Base-by-base conservation (phyloP, 352 stramenopile species). In the Pythium volutum region DNA sequence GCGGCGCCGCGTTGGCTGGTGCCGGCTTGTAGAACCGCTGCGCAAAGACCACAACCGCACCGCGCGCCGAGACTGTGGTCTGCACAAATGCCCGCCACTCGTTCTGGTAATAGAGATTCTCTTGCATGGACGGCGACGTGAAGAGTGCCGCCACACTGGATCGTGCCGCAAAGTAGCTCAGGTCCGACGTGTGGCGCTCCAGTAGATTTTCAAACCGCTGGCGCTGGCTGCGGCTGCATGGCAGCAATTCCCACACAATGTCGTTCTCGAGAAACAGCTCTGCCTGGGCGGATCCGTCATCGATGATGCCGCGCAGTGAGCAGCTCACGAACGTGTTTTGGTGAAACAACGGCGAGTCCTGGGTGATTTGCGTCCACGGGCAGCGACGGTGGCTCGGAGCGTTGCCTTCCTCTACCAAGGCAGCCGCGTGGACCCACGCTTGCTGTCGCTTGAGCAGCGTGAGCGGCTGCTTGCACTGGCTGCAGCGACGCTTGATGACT, bases 181-280 rank as follows among this genome's bases (percentile, higher is more conserved):
- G 51, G 31, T 89, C 75, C 6, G 73, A 64, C 1, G 74, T 71
- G 16, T 82, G 75, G 2, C 58, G 59, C n/a, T 51, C 64, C 22
- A 89, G 23, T 16, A 83, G 69, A 2, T 82, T 65, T 33, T 84
- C 67, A 55, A 89, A 88, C 14, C 70, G 74, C 2, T 43, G 62
- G 26, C 74, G 75, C 36, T 78, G 71, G 20, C 70, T 69, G 16
- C 47, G 31, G 18, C 71, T 78, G 42, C 79, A 89, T 0, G 45
- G 68, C 12, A 95, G 51, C 26, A 95, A 55, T 43, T 92, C 77
- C 86, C 83, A 95, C 43, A 74, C 82, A 9, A 85, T 69, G 4
- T 87, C 74, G 23, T 88, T 79, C 48, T 92, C 78, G 15, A 82
- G 22, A 47, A 89, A 89, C 1, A 95, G 46, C 62, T 95, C 86